Base-by-base conservation (phyloP, 768 basidiomycete genomes). In the Boletus reticuloceps region DNA sequence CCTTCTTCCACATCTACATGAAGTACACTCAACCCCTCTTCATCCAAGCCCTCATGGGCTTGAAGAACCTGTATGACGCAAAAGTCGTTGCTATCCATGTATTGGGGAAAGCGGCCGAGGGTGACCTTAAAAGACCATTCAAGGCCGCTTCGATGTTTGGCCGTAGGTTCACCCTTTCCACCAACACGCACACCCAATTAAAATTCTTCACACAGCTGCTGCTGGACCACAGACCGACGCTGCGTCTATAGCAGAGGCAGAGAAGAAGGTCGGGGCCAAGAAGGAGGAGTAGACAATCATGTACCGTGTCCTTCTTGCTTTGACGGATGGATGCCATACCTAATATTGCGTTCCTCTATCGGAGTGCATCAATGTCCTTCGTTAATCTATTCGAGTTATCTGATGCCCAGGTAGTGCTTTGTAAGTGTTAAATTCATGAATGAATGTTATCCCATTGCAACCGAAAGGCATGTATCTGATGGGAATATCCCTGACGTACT, bases 11-110 rank as follows among this genome's bases (percentile, higher is more conserved):
- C 76, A 58, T 89, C 50, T 98, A 98, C 82, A 78, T 98, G 76
- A 85, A 90, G 70, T 98, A 91, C 82, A 95, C 94, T 8, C 95
- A 96, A 68, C 96, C 96, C 8, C 83, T 98, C 61, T 96, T 98
- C 76, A 89, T 98, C 61, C 96, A 98, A 72, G 83, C 83, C 13
- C 81, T 99, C 62, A 97, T 96, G 93, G 91, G 91, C n/a, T 54
- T 97, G 66, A 98, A 99, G 79, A 82, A 80, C 42, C 72, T 95
- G 29, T 91, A 89, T 72, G 95, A 98, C 65, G 86, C 89, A 54
- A 93, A 93, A 69, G 82, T 82, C 17, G 81, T 95, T 59, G 79
- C 85, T 38, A 87, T 99, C 56, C 87, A 96, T 77, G 43, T 98
- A 51, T 74, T 92, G 22, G 90, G 90, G 37, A 81, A 87, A 70